These are phyloP conservation scores for Podaxis sp. DNA, from an alignment of 768 basidiomycete genomes.

Conservation along the genomic window DNA sequence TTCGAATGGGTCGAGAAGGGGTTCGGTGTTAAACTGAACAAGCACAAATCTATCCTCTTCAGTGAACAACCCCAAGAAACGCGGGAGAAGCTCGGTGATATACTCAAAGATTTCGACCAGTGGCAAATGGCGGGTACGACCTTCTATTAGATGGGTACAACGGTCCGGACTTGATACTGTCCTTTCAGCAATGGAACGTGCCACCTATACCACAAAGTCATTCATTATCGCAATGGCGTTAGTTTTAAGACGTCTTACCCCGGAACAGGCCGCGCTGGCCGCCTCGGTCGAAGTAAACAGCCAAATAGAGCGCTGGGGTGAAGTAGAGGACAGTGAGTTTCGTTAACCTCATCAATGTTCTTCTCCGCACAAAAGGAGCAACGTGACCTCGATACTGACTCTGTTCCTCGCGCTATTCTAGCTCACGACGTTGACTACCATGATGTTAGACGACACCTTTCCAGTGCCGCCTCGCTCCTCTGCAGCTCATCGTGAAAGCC, in stretches of 20 bases:
- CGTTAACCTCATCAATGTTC: background rate
- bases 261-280: conserved; percentile 80
- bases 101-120: conserved; percentile 61
- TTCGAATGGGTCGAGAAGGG: conserved; percentile 70
- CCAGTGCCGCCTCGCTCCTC: conserved; percentile 33
- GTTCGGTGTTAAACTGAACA: conserved; percentile 62
- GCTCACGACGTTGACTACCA: conserved; percentile 98
- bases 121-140: conserved; percentile 88
- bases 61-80: conserved; percentile 69
- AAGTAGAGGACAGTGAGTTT: conserved; percentile 95
- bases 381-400: background rate
- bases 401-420: conserved; percentile 27
- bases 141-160: background rate
- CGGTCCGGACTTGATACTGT: background rate
- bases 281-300: conserved; percentile 91
- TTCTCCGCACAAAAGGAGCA: conserved; percentile 1
- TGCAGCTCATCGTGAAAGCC: conserved; percentile 5
- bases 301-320: conserved; percentile 98
- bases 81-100: conserved; percentile 48
- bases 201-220: conserved; percentile 85
- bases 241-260: conserved; percentile 68
- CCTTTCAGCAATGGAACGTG: conserved; percentile 79
- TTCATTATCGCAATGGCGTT: conserved; percentile 86
- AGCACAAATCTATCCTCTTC: conserved; percentile 69
- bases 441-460: conserved; percentile 83